Evolutionary conservation across 139 green algal species (phyloP).

Genomic region (Chlamydomonas applanata): DNA sequence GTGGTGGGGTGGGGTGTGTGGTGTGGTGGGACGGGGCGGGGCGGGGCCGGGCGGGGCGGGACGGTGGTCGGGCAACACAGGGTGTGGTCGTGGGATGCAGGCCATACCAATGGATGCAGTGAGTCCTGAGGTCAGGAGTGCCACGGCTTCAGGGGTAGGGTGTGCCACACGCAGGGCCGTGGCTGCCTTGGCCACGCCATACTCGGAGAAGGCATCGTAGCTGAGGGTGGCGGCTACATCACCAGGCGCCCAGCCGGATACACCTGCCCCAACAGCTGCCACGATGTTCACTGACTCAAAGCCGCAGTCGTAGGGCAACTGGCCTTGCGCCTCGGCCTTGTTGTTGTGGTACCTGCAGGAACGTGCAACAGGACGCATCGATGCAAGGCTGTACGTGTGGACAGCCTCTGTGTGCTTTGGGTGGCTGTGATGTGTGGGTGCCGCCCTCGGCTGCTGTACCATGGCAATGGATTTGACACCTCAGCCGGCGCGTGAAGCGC

Average conservation of each 20-base stretch:
- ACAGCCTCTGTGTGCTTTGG: no score
- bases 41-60: no score
- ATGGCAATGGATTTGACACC: no score
- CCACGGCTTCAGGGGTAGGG: slow-evolving; percentile 66
- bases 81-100: neutral
- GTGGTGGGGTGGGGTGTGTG: no score
- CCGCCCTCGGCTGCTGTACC: no score
- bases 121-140: slow-evolving; percentile 75
- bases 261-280: slow-evolving; percentile 42
- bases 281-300: slow-evolving; percentile 81
- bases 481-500: no score
- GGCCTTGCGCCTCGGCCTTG: slow-evolving; percentile 35
- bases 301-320: slow-evolving; percentile 74
- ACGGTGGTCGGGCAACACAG: no score
- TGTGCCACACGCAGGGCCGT: slow-evolving; percentile 47
- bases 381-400: no score
- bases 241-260: slow-evolving; percentile 41
- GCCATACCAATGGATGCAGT: slow-evolving; percentile 78
- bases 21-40: no score
- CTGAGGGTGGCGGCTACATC: slow-evolving; percentile 63
- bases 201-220: slow-evolving; percentile 72
- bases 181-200: slow-evolving; percentile 30
- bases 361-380: no score
- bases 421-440: no score
- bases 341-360: slow-evolving; percentile 58